These are phyloP conservation scores for Globisporangium ultimum DNA, from an alignment of 352 stramenopile species.

Conservation along the genomic window DNA sequence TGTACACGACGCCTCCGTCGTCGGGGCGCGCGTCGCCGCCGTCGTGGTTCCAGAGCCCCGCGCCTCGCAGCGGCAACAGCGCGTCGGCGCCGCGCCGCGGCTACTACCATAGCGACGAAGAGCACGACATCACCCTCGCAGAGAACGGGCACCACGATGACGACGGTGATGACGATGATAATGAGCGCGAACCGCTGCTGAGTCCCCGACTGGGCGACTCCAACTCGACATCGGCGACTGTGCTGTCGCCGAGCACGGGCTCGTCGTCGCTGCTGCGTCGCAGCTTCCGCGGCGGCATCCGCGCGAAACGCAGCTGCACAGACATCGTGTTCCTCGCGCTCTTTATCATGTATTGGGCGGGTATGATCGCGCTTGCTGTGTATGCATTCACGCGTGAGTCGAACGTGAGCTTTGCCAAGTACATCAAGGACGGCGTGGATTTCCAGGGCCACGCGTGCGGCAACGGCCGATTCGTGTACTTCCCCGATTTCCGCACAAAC, in stretches of 20 bases:
- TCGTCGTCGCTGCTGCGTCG: slow-evolving; percentile 32
- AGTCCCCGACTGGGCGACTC: slow-evolving; percentile 12
- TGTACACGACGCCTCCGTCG: slow-evolving; percentile 11
- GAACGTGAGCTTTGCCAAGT: slow-evolving; percentile 62
- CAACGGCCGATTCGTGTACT: slow-evolving; percentile 58
- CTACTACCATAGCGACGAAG: slow-evolving; percentile 10
- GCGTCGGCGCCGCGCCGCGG: neutral
- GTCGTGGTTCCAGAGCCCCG: slow-evolving; percentile 14
- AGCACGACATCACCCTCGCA: slow-evolving; percentile 7
- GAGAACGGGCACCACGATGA: slow-evolving; percentile 14
- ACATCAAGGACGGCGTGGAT: slow-evolving; percentile 78
- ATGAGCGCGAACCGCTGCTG: slow-evolving; percentile 48
- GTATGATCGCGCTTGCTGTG: slow-evolving; percentile 68
- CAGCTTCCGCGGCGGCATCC: slow-evolving; percentile 35
- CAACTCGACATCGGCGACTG: slow-evolving; percentile 24
- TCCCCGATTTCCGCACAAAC: slow-evolving; percentile 59
- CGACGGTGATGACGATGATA: slow-evolving; percentile 19
- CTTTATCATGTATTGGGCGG: slow-evolving; percentile 71
- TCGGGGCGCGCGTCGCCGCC: neutral
- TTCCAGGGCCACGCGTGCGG: slow-evolving; percentile 64
- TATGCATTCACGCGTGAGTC: slow-evolving; percentile 67
- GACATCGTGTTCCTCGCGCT: slow-evolving; percentile 52
- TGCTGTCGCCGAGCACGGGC: slow-evolving; percentile 49
- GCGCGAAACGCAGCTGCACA: slow-evolving; percentile 46
- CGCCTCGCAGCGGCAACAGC: neutral